Evolutionary conservation across 2,329 filamentous ascomycete genomes (phyloP), one percentile per base, ranked within the genome.

Genomic region (Exserohilum turcica): DNA sequence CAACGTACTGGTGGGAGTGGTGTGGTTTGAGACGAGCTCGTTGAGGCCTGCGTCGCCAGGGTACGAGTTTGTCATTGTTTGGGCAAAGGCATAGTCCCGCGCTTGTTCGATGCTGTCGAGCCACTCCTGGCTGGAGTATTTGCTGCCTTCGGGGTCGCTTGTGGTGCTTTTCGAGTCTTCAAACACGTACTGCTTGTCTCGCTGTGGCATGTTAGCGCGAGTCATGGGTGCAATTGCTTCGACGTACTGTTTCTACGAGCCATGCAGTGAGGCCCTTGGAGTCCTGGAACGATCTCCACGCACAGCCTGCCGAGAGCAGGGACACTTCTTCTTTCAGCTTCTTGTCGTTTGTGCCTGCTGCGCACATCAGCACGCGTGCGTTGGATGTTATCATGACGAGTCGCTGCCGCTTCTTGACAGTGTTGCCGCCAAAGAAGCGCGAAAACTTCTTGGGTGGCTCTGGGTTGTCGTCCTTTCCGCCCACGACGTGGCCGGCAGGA

Each of bases 311-410:
- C 2, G 83, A 82, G 16, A 96, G 78, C 21, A 99, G 80, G n/a
- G 90, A 91, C 31, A 99, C 85, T 64, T 99, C 94, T 66, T 91
- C 84, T 73, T 99, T 99, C 18, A 91, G 84, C 74, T 94, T 92
- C 78, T 99, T 99, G 71, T 97, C 93, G 60, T 96, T 94, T 0
- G 93, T 94, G 6, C 93, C 92, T 19, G 92, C 88, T 5, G 94
- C 90, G 10, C 91, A 93, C 68, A 99, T 82, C 42, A 99, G 87
- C 46, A 99, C 88, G 37, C 94, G 87, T 13, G 89, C 94, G 64
- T 90, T 91, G 1, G 91, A 95, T 2, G 94, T 99, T 48, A 99
- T 86, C 87, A 99, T 92, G 6, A 99, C 94, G 48, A 99, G 80
- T 40, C 94, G 84, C 72, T 96, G 92, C 60, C 92, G 84, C 77